A percentile compares a stretch with the other conserved stretches of the same genome.
Evolutionary conservation across 306 rosid species (phyloP).

Genomic region (Medicago ruthenica): DNA sequence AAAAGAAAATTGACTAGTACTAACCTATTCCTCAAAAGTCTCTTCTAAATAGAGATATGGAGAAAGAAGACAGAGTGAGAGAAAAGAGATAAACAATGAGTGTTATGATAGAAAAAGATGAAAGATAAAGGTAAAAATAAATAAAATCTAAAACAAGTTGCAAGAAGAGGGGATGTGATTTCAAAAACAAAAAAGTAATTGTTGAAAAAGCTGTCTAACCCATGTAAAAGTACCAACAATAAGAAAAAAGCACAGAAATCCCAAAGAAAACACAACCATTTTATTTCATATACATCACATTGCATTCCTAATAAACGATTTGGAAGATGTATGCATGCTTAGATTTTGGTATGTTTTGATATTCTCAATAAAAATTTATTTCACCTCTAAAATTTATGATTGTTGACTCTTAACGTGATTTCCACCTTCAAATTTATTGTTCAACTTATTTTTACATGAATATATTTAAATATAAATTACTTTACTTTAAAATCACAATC

Average conservation of each 20-base stretch:
- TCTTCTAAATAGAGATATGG: neutral
- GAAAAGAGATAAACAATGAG: neutral
- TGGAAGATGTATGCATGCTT: neutral
- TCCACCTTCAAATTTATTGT: no score
- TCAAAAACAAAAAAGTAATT: neutral
- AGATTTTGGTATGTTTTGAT: no score
- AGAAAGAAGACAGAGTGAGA: neutral
- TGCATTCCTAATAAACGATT: neutral
- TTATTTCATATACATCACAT: neutral
- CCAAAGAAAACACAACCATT: neutral
- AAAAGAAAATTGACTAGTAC: neutral
- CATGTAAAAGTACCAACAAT: neutral
- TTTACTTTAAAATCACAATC: no score
- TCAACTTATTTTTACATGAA: no score
- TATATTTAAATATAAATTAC: no score
- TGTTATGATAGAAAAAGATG: neutral
- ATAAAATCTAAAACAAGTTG: neutral
- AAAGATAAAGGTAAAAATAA: neutral
- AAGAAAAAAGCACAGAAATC: neutral
- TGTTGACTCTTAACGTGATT: no score
- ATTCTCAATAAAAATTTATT: no score
- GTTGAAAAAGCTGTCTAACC: neutral
- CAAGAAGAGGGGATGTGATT: neutral
- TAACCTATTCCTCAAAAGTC: neutral
- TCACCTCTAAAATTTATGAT: no score